phyloP scores from a whole-genome alignment of 1,284 basidiomycete species.

The Mycena sp. region DNA sequence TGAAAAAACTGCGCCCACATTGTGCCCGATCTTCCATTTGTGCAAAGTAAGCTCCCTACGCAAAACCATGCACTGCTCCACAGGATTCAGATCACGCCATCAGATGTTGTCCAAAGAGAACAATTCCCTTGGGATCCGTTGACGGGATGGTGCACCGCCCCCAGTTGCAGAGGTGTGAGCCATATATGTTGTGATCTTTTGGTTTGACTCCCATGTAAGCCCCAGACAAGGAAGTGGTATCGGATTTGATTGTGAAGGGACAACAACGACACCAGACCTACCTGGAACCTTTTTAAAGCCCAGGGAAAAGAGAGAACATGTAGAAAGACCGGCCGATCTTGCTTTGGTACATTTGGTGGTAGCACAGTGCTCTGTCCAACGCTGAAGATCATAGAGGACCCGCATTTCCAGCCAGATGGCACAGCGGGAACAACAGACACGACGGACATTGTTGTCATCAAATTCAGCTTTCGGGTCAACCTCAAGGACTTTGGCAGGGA shows the following conservation, averaged over 20 bases:
- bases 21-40: slow-evolving; percentile 22
- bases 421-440: slow-evolving; percentile 1
- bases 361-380: background rate
- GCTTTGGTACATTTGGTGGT: background rate
- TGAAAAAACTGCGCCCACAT: slow-evolving; percentile 1
- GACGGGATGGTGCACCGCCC: slow-evolving; percentile 28
- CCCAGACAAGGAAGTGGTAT: slow-evolving; percentile 19
- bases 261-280: background rate
- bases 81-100: slow-evolving; percentile 7
- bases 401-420: background rate
- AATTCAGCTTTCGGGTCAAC: background rate
- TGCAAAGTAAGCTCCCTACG: slow-evolving; percentile 17
- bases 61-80: slow-evolving; percentile 21
- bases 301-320: background rate
- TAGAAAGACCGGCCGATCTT: background rate
- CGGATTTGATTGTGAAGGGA: background rate
- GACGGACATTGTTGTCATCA: background rate
- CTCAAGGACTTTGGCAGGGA: background rate
- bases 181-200: slow-evolving; percentile 20
- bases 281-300: slow-evolving; percentile 3
- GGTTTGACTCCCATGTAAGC: slow-evolving; percentile 13
- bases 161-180: slow-evolving; percentile 13
- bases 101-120: background rate
- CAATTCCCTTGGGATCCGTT: background rate
- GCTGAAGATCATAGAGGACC: background rate